Base-by-base conservation (phyloP, 129 eudicot genomes). In the Helianthus tuberosus region DNA sequence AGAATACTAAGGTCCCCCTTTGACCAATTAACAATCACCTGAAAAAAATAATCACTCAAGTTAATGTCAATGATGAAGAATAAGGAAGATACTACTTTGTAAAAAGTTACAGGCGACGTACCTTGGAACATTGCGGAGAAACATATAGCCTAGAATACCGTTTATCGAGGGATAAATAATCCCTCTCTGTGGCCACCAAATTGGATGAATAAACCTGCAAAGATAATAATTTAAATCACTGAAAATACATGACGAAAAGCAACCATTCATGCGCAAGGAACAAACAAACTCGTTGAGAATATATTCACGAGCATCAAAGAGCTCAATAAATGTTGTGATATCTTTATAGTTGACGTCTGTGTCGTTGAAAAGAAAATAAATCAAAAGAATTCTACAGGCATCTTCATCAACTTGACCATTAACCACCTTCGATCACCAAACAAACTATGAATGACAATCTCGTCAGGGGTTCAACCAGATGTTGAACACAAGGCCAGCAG, bases 1-100 rank as follows among this genome's bases (percentile, higher is more conserved):
- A 97, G 78, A 71, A 94, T 82, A 36, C 69, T 83, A 51, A 94
- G 84, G 63, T 85, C 72, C 57, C 81, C 87, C 82, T 77, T 85
- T 69, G 98, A 96, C 98, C 98, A 94, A 77, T 86, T 81, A 60
- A 86, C 89, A 79, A 88, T 81, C 25, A 90, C 96, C 98, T 94
- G 78, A 57, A 71, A 57, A 69, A 72, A 80, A 58, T 68, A 43
- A 43, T 43, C 10, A 66, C 32, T 67, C 36, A 32, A 32, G 36
- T 32, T 32, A 32, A 32, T 3, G 36, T 32, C 36, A 32, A 32
- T 3, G 2, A 27, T 41, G 46, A 41, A 41, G 46, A 41, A 41
- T 41, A 41, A 8, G 6, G 46, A 41, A 41, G 46, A 41, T 41
- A 41, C 8, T 5, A 41, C 6, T 41, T 41, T 41, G 8, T 41